phyloP scores from a whole-genome alignment of 805 yeast genomes.

The Metschnikowia baotianmanensis region DNA sequence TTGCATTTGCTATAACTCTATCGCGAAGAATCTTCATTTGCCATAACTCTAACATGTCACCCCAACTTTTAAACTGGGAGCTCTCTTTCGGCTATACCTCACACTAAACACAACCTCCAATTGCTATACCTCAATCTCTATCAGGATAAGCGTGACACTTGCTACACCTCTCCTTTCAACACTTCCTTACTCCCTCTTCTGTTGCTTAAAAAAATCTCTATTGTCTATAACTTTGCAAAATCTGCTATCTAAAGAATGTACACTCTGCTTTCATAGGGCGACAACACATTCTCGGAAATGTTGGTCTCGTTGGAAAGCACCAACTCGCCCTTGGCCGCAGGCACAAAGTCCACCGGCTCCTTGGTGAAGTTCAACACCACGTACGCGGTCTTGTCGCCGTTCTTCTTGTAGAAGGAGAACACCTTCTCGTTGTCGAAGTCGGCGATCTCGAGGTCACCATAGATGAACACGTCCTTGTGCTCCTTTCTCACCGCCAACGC shows the following conservation, averaged over 20 bases:
- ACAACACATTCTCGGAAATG: conserved; percentile 25
- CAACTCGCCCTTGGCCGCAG: conserved; percentile 29
- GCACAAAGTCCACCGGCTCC: conserved; percentile 26
- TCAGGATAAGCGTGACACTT: too few species aligned
- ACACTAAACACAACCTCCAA: too few species aligned
- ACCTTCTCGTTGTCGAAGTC: conserved; percentile 41
- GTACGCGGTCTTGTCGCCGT: conserved; percentile 25
- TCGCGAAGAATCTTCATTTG: too few species aligned
- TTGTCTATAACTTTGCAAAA: not conserved
- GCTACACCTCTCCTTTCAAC: too few species aligned
- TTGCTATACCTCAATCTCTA: too few species aligned
- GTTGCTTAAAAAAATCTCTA: not conserved
- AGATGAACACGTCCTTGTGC: conserved; percentile 41
- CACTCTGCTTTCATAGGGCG: conserved; percentile 47
- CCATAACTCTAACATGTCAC: too few species aligned
- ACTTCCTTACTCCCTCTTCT: not conserved
- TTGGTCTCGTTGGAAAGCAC: conserved; percentile 32
- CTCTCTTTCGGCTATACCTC: too few species aligned
- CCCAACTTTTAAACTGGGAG: too few species aligned
- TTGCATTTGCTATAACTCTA: too few species aligned
- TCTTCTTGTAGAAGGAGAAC: conserved; percentile 42
- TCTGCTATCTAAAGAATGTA: conserved; percentile 24
- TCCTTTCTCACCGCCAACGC: conserved; percentile 44
- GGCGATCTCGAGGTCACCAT: conserved; percentile 45
- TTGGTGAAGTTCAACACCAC: conserved; percentile 25